Conservation (phyloP, 1,284 basidiomycete genomes). For the Malassezia sympodialis region DNA sequence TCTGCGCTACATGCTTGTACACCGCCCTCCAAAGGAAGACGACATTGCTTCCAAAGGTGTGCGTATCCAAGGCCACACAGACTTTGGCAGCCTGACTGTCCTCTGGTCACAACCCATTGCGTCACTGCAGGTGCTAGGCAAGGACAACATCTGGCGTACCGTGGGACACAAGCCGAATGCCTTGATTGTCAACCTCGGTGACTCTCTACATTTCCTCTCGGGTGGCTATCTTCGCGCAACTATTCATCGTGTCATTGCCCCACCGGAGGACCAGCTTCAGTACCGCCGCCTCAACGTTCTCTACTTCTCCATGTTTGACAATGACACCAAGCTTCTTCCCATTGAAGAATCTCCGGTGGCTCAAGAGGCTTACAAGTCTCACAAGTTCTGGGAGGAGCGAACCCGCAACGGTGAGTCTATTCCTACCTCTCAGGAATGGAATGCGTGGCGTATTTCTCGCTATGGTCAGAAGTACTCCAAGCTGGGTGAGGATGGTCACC, state of each 20-base stretch:
- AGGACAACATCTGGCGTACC: slow-evolving; percentile 49
- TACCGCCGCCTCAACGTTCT: slow-evolving; percentile 49
- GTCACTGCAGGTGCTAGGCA: slow-evolving; percentile 49
- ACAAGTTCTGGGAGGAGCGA: slow-evolving; percentile 29
- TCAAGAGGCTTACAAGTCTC: slow-evolving; percentile 20
- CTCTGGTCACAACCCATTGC: slow-evolving; percentile 51
- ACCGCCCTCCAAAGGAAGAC: slow-evolving; percentile 45
- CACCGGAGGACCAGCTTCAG: slow-evolving; percentile 49
- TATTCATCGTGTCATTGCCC: slow-evolving; percentile 49
- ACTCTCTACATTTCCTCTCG: slow-evolving; percentile 36
- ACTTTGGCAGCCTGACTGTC: slow-evolving; percentile 49
- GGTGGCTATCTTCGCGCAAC: slow-evolving; percentile 47
- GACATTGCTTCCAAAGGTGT: slow-evolving; percentile 45
- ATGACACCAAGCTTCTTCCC: slow-evolving; percentile 42
- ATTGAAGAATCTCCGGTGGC: slow-evolving; percentile 44
- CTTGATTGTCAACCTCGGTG: slow-evolving; percentile 41
- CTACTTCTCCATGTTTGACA: slow-evolving; percentile 49
- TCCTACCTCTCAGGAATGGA: slow-evolving; percentile 40
- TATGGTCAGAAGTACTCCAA: slow-evolving; percentile 37
- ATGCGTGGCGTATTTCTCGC: slow-evolving; percentile 29
- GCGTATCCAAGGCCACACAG: slow-evolving; percentile 50
- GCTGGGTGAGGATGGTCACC: slow-evolving; percentile 36
- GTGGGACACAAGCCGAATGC: slow-evolving; percentile 48
- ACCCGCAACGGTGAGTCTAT: slow-evolving; percentile 21
- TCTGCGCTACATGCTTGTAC: slow-evolving; percentile 50